Evolutionary conservation across 805 yeast genomes (phyloP).

Genomic region (Candida chilensis): DNA sequence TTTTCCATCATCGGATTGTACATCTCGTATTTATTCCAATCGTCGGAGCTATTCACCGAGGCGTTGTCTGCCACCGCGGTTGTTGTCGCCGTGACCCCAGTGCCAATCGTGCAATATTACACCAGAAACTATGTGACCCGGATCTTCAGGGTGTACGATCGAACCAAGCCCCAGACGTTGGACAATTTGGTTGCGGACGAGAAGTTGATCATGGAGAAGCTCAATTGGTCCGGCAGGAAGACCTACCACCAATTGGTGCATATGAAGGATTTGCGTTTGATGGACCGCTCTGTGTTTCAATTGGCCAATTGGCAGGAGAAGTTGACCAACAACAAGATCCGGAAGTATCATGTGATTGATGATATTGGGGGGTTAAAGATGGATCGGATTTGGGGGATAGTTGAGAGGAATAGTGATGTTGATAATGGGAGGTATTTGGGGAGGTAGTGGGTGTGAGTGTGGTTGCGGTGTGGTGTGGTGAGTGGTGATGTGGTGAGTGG

Average conservation of each 20-base stretch:
- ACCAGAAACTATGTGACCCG: conserved; percentile 63
- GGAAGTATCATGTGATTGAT: conserved; percentile 48
- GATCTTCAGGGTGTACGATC: conserved; percentile 61
- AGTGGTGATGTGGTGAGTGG: too few species aligned
- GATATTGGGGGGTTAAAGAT: conserved; percentile 74
- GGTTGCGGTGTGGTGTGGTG: too few species aligned
- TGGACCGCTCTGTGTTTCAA: conserved; percentile 8
- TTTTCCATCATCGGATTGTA: conserved; percentile 53
- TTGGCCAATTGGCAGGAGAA: conserved; percentile 38
- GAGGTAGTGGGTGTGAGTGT: conserved; percentile 3
- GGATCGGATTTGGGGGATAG: conserved; percentile 83
- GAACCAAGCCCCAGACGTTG: conserved; percentile 52
- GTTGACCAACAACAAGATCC: conserved; percentile 20
- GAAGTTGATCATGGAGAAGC: conserved; percentile 56
- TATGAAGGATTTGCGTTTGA: conserved; percentile 35
- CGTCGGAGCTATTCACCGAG: conserved; percentile 44
- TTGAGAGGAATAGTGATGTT: conserved; percentile 57
- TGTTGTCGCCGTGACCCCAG: conserved; percentile 37
- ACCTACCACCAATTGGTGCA: conserved; percentile 54
- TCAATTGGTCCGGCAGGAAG: conserved; percentile 57
- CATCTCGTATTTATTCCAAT: conserved; percentile 49
- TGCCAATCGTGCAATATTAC: conserved; percentile 48
- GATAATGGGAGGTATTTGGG: conserved; percentile 52
- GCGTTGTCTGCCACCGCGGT: conserved; percentile 31
- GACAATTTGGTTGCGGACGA: conserved; percentile 57